These are phyloP conservation scores for Aspergillus ustus DNA, from an alignment of 2,329 filamentous ascomycete species.

Conservation along the genomic window DNA sequence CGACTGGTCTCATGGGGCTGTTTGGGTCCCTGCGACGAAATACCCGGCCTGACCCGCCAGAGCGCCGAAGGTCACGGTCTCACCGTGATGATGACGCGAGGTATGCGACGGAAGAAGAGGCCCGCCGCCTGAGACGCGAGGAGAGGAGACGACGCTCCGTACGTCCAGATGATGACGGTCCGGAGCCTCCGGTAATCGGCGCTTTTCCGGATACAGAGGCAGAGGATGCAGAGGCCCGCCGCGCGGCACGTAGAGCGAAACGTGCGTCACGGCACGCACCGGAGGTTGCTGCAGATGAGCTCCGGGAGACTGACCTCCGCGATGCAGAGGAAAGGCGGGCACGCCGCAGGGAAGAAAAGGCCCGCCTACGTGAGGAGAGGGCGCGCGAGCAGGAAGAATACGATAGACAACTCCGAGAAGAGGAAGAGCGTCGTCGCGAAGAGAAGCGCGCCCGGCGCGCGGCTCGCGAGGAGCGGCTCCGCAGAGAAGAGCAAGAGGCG, in stretches of 20 bases:
- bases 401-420: constrained; percentile 41
- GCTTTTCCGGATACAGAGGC: constrained; percentile 43
- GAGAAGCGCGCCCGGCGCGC: constrained; percentile 40
- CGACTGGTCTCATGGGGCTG: constrained; percentile 62
- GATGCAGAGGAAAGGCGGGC: constrained; percentile 48
- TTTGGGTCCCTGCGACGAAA: constrained; percentile 57
- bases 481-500: constrained; percentile 56
- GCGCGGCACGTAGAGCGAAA: constrained; percentile 65
- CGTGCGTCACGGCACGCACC: constrained; percentile 46
- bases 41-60: constrained; percentile 37
- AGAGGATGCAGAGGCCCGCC: constrained; percentile 64
- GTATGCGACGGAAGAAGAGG: constrained; percentile 41
- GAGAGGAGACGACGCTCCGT: constrained; percentile 44
- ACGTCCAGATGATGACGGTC: constrained; percentile 54
- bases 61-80: constrained; percentile 43
- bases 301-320: constrained; percentile 37
- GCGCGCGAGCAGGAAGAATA: constrained; percentile 47
- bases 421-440: constrained; percentile 32
- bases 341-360: constrained; percentile 57
- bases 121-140: constrained; percentile 40
- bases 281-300: constrained; percentile 32
- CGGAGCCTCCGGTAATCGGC: constrained; percentile 47
- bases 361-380: constrained; percentile 45
- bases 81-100: constrained; percentile 41
- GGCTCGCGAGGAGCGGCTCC: constrained; percentile 39